Base-by-base conservation (phyloP, 2,329 filamentous ascomycete genomes). In the Bipolaris cookei region DNA sequence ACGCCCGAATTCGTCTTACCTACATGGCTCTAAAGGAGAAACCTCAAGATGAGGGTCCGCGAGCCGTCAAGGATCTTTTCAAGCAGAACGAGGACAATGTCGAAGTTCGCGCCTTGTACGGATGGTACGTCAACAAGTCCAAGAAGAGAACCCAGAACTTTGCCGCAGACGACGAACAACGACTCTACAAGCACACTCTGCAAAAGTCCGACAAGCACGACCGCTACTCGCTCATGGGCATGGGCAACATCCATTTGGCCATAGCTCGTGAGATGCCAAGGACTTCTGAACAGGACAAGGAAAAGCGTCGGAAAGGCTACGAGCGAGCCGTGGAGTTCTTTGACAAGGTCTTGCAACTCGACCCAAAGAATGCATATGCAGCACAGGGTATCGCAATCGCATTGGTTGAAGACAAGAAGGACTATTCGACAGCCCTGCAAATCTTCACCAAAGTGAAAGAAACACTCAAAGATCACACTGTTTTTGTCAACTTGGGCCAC, bases 271-370 rank as follows among this genome's bases (percentile, higher is more conserved):
- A 99, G 76, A 97, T 98, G 92, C 90, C 91, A 28, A 88, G 93
- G 48, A 91, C 95, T 60, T 90, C 90, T 0, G 95, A 98, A 7
- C 84, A 88, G 58, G 94, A 99, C 58, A 96, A 91, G 78, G 90
- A 96, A 69, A 97, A 96, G 80, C 88, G 93, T 51, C 90, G 89
- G 55, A 90, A 90, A 66, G 89, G 88, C 60, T 99, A 98, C 73
- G 87, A 88, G 73, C 92, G 94, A 65, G 93, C 95, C 0, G 93
- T 98, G 10, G 96, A 99, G 74, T 99, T 99, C 78, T 99, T 97
- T 68, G 95, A 98, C 75, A 99, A 99, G 79, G 94, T 94, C 4
- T 81, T 99, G 20, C 92, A 96, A 62, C 81, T 99, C n/a, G 95
- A 99, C 70, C 88, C 92, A 0, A 92, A 90, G 79, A 99, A 98